Percentiles rank a stretch among this genome's conserved stretches.
These are phyloP conservation scores for Spiromastix sp. DNA, from an alignment of 2,329 filamentous ascomycete genomes.

Conservation along the genomic window DNA sequence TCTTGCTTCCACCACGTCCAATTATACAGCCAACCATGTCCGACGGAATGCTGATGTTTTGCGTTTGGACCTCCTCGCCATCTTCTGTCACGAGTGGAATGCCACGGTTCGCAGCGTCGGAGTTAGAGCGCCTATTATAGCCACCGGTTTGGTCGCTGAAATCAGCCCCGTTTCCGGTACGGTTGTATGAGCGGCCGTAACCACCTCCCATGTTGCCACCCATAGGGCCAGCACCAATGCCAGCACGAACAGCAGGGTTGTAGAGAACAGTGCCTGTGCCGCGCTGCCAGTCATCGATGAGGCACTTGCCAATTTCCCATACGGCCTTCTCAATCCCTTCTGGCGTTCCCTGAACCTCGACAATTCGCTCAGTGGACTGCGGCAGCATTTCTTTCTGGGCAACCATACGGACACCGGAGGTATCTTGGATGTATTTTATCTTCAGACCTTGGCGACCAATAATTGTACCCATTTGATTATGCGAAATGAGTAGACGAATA, in stretches of 20 bases:
- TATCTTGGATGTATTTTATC: conserved; percentile 99
- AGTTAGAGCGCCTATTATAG: conserved; percentile 71
- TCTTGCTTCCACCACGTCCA: conserved; percentile 88
- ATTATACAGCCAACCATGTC: conserved; percentile 99
- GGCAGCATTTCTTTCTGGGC: conserved; percentile 99
- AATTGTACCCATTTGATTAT: conserved; percentile 99
- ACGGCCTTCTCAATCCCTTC: conserved; percentile 92
- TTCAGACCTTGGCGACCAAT: conserved; percentile 93
- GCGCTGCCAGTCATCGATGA: conserved; percentile 95
- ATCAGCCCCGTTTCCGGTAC: conserved; percentile 93
- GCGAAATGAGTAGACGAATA: conserved; percentile 94
- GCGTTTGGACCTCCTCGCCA: conserved; percentile 93
- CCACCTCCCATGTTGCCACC: conserved; percentile 41
- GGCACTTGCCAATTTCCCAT: conserved; percentile 98
- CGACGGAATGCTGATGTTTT: conserved; percentile 98
- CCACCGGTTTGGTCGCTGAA: conserved; percentile 75
- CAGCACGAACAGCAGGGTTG: conserved; percentile 87
- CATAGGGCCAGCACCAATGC: conserved; percentile 48
- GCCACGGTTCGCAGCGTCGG: conserved; percentile 67
- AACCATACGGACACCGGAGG: conserved; percentile 95
- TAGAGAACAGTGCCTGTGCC: conserved; percentile 95
- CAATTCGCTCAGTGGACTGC: conserved; percentile 94
- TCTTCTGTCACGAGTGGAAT: conserved; percentile 89
- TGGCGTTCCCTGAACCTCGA: conserved; percentile 90
- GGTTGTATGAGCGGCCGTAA: conserved; percentile 64